Base-by-base conservation (phyloP, 2,329 filamentous ascomycete genomes). In the Colletotrichum gigasporum region DNA sequence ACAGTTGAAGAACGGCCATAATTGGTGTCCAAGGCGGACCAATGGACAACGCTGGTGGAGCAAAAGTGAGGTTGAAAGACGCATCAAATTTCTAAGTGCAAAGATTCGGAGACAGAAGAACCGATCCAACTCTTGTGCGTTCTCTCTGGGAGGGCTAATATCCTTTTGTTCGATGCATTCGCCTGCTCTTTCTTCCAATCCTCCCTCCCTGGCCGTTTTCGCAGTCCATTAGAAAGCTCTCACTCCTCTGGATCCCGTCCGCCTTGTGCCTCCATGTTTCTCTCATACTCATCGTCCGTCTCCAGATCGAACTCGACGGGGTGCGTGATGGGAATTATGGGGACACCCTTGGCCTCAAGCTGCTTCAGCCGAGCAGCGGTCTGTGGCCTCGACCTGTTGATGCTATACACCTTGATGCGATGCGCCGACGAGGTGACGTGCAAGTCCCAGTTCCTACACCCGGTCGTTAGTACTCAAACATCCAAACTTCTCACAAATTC, bases 381-480 rank as follows among this genome's bases (percentile, higher is more conserved):
- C 5, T 68, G 67, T 1, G 82, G 79, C 42, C 76, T 81, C 1
- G 74, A 78, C 68, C 75, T 81, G 74, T 90, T 90, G 58, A 90
- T 82, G 69, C 87, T 90, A 72, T 90, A 91, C 5, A 90, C 74
- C 58, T 81, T 85, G 69, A 90, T 80, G 1, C 86, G 79, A 67
- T 90, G 88, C 60, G 84, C 87, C 2, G 82, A 87, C 7, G 82
- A 85, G 0, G 88, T 91, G 4, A 91, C 87, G 70, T 90, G 88
- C 18, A 90, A 74, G 18, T 85, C 87, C 87, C 87, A 90, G 70
- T 91, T 90, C 84, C 84, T 90, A 0, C 84, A 78, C 11, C 80
- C 78, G n/a, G 7, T 6, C 16, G 37, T 54, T 9, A 54, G 47
- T n/a, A 22, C n/a, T n/a, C n/a, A n/a, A n/a, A n/a, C n/a, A n/a